Evolutionary conservation across 345 rosid species (phyloP).

Genomic region (Populus euphratica): DNA sequence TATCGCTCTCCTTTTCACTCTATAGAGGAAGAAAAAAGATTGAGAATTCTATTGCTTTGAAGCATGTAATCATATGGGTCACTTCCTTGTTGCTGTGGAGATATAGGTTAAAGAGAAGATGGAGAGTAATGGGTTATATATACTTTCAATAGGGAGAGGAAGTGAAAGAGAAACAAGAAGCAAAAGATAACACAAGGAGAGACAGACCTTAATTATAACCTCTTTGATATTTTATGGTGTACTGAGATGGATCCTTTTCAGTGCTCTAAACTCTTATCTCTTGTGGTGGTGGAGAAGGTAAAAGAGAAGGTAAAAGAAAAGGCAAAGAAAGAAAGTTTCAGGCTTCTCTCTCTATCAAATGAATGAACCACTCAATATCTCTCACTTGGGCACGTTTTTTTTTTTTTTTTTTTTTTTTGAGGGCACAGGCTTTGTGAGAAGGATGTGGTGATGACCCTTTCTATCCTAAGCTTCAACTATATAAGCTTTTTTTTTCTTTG

Average conservation of each 20-base stretch:
- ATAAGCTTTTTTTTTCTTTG: slow-evolving; percentile 22
- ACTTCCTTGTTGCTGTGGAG: slow-evolving; percentile 6
- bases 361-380: slow-evolving; percentile 19
- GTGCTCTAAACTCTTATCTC: slow-evolving; percentile 14
- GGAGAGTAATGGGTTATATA: slow-evolving; percentile 7
- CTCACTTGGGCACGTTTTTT: slow-evolving; percentile 22
- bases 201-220: slow-evolving; percentile 26
- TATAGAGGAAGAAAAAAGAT: not conserved
- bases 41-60: slow-evolving; percentile 9
- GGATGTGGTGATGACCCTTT: slow-evolving; percentile 11
- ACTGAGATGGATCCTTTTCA: slow-evolving; percentile 8
- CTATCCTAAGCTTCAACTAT: slow-evolving; percentile 27
- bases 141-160: slow-evolving; percentile 5
- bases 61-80: slow-evolving; percentile 15
- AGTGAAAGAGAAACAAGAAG: slow-evolving; percentile 5
- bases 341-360: slow-evolving; percentile 9
- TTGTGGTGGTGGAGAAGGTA: slow-evolving; percentile 16
- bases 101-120: slow-evolving; percentile 1
- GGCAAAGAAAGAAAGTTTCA: slow-evolving; percentile 9
- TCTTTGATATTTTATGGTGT: slow-evolving; percentile 24
- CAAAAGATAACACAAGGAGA: slow-evolving; percentile 16
- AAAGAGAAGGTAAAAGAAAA: slow-evolving; percentile 11
- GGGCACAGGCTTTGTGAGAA: slow-evolving; percentile 32
- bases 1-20: slow-evolving; percentile 21
- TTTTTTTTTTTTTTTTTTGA: slow-evolving; percentile 8